Evolutionary conservation across 352 stramenopile species (phyloP), one percentile per base, ranked within the genome.

Genomic region (Thalassiosira hispida): DNA sequence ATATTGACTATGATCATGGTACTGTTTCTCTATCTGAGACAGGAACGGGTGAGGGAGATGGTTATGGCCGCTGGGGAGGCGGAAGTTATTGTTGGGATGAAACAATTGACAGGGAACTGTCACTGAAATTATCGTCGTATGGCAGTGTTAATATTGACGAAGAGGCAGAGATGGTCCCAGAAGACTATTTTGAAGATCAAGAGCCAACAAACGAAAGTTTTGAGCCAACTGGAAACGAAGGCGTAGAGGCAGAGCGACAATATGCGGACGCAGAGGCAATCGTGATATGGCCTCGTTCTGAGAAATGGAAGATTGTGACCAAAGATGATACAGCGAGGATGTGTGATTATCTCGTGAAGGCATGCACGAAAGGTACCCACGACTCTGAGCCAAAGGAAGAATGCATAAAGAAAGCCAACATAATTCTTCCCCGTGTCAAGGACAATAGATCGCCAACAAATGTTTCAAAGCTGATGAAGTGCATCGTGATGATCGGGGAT

Each of bases 201-300:
- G 55, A 67, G n/a, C 67, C 67, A 25, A 59, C 38, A 0, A 27
- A 77, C 52, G 67, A 70, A 27, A 53, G 11, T 29, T 77, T 77
- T 42, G 67, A 77, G 25, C 67, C 67, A 77, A 69, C 55, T 0
- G 67, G 67, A 4, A 69, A 77, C 46, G 67, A 9, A 23, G 67
- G 67, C 2, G 42, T 77, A 33, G 9, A 77, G 20, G 67, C 67
- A 12, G 59, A 69, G 18, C 35, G 56, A n/a, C 59, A 77, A 38
- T 77, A 75, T 56, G 59, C n/a, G 2, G 67, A 77, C 25, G 57
- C 46, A 56, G 67, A 70, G 8, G 67, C 55, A 22, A 77, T 77
- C 22, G 67, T 77, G 16, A 59, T 77, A 62, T 77, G 67, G 67
- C 67, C 67, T 53, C 59, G 59, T 11, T 77, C 67, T 7, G n/a